Evolutionary conservation across 1,284 basidiomycete genomes (phyloP).

Genomic region (Hemileia vastatrix): DNA sequence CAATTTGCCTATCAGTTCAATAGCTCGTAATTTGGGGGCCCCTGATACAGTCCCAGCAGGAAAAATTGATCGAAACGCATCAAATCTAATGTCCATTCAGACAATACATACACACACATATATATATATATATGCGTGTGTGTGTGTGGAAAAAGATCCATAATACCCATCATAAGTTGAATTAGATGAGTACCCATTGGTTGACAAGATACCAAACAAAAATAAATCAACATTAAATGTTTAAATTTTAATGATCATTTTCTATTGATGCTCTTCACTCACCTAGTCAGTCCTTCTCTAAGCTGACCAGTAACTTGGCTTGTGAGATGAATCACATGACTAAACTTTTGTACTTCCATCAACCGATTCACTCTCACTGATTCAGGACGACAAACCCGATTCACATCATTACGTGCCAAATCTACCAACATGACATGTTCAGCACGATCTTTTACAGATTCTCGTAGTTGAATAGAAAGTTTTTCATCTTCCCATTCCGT

Average conservation of each 20-base stretch:
- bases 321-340: conserved; percentile 95
- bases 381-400: conserved; percentile 86
- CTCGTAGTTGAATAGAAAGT: conserved; percentile 62
- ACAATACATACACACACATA: too few relatives aligned
- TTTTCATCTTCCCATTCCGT: conserved; percentile 76
- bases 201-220: too few relatives aligned
- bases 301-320: conserved; percentile 85
- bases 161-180: too few relatives aligned
- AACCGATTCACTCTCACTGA: conserved; percentile 94
- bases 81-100: conserved; percentile 57
- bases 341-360: conserved; percentile 91
- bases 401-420: conserved; percentile 97
- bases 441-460: conserved; percentile 86
- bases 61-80: conserved; percentile 98
- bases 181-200: too few relatives aligned
- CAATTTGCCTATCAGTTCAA: conserved; percentile 78
- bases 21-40: conserved; percentile 96
- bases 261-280: too few relatives aligned
- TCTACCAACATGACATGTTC: conserved; percentile 99
- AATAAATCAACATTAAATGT: too few relatives aligned
- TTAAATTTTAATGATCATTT: too few relatives aligned
- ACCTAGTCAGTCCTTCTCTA: conserved; percentile 74
- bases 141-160: too few relatives aligned
- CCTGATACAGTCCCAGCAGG: conserved; percentile 99
- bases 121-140: too few relatives aligned